Conservation (phyloP, 2,329 filamentous ascomycete species). For the Cryphonectria japonica region DNA sequence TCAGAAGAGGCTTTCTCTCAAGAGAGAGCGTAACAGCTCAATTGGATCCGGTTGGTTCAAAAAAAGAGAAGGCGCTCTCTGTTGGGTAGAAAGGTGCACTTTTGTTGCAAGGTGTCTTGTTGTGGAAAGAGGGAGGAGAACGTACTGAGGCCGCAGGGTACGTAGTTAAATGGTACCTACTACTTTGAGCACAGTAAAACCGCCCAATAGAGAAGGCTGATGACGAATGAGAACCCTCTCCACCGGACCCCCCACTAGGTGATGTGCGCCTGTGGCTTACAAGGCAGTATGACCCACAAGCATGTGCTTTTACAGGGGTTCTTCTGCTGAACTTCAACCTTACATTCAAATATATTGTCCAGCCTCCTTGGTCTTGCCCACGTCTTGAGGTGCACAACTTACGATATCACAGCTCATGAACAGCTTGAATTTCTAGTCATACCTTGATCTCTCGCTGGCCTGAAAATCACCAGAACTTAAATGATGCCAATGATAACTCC, state of each 20-base stretch:
- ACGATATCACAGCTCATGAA: not conserved
- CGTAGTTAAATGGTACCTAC: not conserved
- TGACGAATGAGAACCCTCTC: constrained; percentile 23
- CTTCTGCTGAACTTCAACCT: not conserved
- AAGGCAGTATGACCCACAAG: constrained; percentile 1
- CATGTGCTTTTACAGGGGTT: constrained; percentile 19
- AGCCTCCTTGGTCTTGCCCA: not conserved
- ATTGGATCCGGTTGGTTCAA: not conserved
- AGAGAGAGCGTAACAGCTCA: not conserved
- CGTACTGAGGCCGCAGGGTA: too few species aligned
- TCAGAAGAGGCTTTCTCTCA: not conserved
- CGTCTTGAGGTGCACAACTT: not conserved
- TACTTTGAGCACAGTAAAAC: not conserved
- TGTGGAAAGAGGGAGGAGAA: constrained; percentile 6
- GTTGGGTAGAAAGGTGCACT: not conserved
- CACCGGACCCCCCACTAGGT: not conserved
- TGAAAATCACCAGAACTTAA: too few species aligned
- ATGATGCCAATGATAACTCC: not conserved
- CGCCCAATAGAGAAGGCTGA: constrained; percentile 8
- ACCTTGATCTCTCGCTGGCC: not conserved
- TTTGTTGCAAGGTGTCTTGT: constrained; percentile 31
- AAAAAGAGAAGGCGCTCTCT: not conserved
- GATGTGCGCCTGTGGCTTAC: constrained; percentile 9
- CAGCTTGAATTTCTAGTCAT: not conserved
- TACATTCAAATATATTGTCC: not conserved